Percentiles rank a stretch among this genome's conserved stretches.
Conservation (phyloP, 306 rosid species). For the Ziziphus jujuba region DNA sequence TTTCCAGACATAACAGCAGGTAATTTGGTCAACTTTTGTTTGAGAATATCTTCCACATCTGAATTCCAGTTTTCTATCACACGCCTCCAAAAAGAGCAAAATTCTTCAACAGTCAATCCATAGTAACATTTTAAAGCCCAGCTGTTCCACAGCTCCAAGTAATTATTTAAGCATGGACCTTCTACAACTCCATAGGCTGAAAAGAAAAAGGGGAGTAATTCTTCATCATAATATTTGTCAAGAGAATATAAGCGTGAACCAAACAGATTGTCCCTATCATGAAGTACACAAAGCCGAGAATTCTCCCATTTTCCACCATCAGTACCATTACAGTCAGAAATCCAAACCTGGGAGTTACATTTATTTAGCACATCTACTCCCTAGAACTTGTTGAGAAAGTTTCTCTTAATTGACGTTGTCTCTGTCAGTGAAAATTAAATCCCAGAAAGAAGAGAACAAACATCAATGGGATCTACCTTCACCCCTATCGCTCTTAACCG, state of each 20-base stretch:
- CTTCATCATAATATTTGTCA: slow-evolving; percentile 12
- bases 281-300: slow-evolving; percentile 16
- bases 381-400: slow-evolving; percentile 20
- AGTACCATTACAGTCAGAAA: neutral
- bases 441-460: slow-evolving; percentile 21
- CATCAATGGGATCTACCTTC: slow-evolving; percentile 22
- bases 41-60: neutral
- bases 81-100: slow-evolving; percentile 2
- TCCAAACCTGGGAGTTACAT: slow-evolving; percentile 16
- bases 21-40: slow-evolving; percentile 2
- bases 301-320: slow-evolving; percentile 22
- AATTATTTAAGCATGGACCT: slow-evolving; percentile 18
- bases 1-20: slow-evolving; percentile 2
- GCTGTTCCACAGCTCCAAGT: slow-evolving; percentile 21
- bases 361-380: neutral
- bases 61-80: slow-evolving; percentile 16
- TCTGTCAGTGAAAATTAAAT: neutral
- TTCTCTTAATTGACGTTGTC: slow-evolving; percentile 1
- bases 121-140: slow-evolving; percentile 1
- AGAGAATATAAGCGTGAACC: slow-evolving; percentile 7
- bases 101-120: slow-evolving; percentile 8
- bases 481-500: slow-evolving; percentile 14
- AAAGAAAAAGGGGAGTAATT: slow-evolving; percentile 23
- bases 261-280: slow-evolving; percentile 15
- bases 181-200: slow-evolving; percentile 20